These are phyloP conservation scores for Gynochthodes officinalis DNA, from an alignment of 257 asterid genomes.

Conservation along the genomic window DNA sequence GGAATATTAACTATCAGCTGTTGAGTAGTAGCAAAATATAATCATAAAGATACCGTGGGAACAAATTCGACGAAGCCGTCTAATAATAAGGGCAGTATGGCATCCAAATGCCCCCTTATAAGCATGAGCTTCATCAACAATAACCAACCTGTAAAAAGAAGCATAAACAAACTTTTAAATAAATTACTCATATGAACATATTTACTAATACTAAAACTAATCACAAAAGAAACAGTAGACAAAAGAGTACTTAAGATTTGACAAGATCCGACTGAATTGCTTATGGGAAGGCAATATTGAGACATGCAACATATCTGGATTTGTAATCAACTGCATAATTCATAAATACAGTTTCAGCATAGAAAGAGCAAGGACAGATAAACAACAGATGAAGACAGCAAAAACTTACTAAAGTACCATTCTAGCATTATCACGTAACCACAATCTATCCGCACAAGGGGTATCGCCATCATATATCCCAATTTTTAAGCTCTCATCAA, in stretches of 20 bases:
- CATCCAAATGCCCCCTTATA: conserved; percentile 95
- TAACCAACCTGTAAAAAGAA: conserved; percentile 51
- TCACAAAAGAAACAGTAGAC: neutral
- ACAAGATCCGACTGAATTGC: conserved; percentile 70
- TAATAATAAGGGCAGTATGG: conserved; percentile 84
- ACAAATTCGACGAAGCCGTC: conserved; percentile 91
- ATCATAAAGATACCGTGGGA: conserved; percentile 57
- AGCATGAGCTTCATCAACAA: conserved; percentile 90
- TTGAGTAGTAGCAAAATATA: conserved; percentile 10
- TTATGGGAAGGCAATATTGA: conserved; percentile 85
- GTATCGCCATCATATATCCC: conserved; percentile 98
- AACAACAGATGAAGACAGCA: conserved; percentile 20
- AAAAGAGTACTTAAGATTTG: conserved; percentile 69
- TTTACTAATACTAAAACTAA: neutral
- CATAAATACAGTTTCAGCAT: conserved; percentile 24
- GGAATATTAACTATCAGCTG: conserved; percentile 17
- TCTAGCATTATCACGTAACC: conserved; percentile 86
- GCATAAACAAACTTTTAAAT: conserved; percentile 6
- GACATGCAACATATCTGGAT: conserved; percentile 95
- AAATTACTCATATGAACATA: conserved; percentile 8
- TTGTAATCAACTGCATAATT: conserved; percentile 78
- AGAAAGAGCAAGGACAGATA: conserved; percentile 1
- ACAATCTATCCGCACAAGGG: conserved; percentile 69
- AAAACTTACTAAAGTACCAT: conserved; percentile 52
- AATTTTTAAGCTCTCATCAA: conserved; percentile 58